These are phyloP conservation scores for Cryptococcus sp. DNA, from an alignment of 1,284 basidiomycete genomes.

Conservation along the genomic window DNA sequence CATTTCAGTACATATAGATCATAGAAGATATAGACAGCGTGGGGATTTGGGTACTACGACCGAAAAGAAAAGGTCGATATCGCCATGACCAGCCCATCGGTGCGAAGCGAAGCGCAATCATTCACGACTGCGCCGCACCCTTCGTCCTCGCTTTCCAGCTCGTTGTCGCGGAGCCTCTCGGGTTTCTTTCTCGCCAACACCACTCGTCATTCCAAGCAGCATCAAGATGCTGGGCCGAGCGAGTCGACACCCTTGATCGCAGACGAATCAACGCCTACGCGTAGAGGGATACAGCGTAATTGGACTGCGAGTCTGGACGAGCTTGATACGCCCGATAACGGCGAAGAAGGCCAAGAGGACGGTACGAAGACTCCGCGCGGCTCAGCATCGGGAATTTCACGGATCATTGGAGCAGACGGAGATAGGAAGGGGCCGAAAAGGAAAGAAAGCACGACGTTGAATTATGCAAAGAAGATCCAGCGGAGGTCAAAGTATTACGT, in stretches of 20 bases:
- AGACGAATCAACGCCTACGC: background rate
- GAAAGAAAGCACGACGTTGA: conserved; percentile 5
- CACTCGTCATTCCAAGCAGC: background rate
- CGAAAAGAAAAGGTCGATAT: too few species aligned
- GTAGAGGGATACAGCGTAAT: background rate
- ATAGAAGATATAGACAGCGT: too few species aligned
- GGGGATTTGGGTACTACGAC: too few species aligned
- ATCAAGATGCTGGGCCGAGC: background rate
- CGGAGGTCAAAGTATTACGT: conserved; percentile 53
- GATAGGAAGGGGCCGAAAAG: conserved; percentile 1
- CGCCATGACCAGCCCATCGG: background rate
- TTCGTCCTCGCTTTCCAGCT: background rate
- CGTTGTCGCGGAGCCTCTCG: background rate
- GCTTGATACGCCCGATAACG: background rate
- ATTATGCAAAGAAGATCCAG: conserved; percentile 39
- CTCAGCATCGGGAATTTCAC: background rate
- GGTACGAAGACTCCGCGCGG: too few species aligned
- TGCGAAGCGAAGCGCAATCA: background rate
- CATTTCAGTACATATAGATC: too few species aligned
- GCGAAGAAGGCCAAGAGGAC: background rate
- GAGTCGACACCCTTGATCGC: background rate
- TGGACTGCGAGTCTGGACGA: background rate
- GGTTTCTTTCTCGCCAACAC: background rate
- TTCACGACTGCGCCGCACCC: background rate
- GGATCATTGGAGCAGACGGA: background rate